phyloP scores from a whole-genome alignment of 2,329 filamentous ascomycete species.

The Elsinoe perseae region DNA sequence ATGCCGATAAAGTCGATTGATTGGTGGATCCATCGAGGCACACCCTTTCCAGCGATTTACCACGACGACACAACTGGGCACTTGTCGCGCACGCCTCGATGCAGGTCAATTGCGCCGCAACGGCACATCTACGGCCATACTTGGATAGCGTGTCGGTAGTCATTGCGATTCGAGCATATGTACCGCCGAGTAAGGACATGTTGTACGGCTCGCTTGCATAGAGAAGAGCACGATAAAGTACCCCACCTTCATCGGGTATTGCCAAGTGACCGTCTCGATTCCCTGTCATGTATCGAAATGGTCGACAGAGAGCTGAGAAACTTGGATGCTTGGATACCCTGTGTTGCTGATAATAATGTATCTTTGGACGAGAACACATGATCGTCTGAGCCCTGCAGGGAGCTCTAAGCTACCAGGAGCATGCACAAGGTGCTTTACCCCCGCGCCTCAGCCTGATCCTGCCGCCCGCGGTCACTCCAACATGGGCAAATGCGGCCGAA shows the following conservation, averaged over 20 bases:
- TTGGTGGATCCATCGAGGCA: slow-evolving; percentile 1
- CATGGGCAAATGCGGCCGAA: slow-evolving; percentile 7
- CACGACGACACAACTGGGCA: background rate
- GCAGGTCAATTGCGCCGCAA: slow-evolving; percentile 7
- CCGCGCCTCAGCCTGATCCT: background rate
- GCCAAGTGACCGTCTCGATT: background rate
- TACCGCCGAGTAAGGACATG: background rate
- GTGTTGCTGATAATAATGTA: too few species aligned
- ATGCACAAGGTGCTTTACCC: background rate
- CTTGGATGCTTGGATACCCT: background rate
- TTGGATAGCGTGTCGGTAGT: background rate
- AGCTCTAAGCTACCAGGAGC: background rate
- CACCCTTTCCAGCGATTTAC: background rate
- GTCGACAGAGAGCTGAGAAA: background rate
- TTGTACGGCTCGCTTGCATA: background rate
- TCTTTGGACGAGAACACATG: background rate
- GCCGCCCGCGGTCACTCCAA: background rate
- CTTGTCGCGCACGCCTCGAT: background rate
- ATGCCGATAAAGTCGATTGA: background rate
- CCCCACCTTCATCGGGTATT: background rate
- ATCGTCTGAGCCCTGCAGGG: background rate
- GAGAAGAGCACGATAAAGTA: background rate
- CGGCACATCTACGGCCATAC: slow-evolving; percentile 7
- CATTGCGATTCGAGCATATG: background rate
- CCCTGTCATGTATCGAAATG: background rate